A percentile compares a stretch with the other conserved stretches of the same genome.
Conservation (phyloP, 2,329 filamentous ascomycete genomes). For the Polytolypa hystricis region DNA sequence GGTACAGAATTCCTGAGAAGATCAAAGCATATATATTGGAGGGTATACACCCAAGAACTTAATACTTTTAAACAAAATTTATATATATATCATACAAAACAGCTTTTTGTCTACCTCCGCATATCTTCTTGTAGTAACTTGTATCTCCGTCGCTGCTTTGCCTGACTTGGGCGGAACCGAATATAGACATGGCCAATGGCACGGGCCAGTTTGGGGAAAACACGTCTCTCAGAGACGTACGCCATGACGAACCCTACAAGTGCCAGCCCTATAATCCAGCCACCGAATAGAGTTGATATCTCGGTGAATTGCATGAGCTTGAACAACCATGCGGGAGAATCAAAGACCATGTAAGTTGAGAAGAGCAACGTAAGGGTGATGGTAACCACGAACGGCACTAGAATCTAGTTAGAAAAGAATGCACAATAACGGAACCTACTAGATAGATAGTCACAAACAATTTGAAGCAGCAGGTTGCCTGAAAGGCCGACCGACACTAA, state of each 20-base stretch:
- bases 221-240: constrained; percentile 58
- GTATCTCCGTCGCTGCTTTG: constrained; percentile 77
- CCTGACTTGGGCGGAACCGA: constrained; percentile 42
- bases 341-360: constrained; percentile 69
- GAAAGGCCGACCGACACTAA: constrained; percentile 88
- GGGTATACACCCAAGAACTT: too few relatives aligned
- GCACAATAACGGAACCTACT: too few relatives aligned
- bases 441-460: constrained; percentile 41
- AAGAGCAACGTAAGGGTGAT: constrained; percentile 57
- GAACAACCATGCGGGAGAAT: constrained; percentile 57
- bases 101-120: constrained; percentile 24
- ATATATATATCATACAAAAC: constrained; percentile 1
- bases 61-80: too few relatives aligned
- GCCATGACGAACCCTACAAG: constrained; percentile 55
- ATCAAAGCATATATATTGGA: too few relatives aligned
- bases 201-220: constrained; percentile 60
- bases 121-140: constrained; percentile 67
- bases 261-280: constrained; percentile 61
- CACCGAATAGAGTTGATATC: constrained; percentile 60
- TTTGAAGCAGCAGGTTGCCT: constrained; percentile 70
- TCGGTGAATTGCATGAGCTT: constrained; percentile 76
- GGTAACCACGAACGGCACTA: constrained; percentile 74
- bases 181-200: constrained; percentile 52
- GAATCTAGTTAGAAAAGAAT: constrained; percentile 6
- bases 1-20: too few relatives aligned